These are phyloP conservation scores for Papiliotrema terrestris DNA, from an alignment of 1,284 basidiomycete species.

Conservation along the genomic window DNA sequence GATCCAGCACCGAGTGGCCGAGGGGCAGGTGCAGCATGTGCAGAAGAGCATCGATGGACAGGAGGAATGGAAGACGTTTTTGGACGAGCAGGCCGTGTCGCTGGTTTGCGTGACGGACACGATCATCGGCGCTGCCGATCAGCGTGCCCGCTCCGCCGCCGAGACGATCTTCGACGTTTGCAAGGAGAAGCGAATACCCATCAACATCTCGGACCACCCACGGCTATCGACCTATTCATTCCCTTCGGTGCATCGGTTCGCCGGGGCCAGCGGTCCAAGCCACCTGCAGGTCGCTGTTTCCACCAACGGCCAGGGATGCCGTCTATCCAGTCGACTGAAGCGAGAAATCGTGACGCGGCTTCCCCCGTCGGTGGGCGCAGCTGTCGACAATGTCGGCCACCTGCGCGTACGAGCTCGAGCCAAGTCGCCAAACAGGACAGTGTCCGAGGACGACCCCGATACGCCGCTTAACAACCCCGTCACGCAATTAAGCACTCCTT, in stretches of 20 bases:
- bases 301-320: slow-evolving; percentile 87
- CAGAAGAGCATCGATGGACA: slow-evolving; percentile 47
- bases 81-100: slow-evolving; percentile 41
- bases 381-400: slow-evolving; percentile 71
- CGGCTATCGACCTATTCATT: slow-evolving; percentile 87
- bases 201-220: slow-evolving; percentile 85
- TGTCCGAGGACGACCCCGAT: slow-evolving; percentile 53
- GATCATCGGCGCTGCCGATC: slow-evolving; percentile 44
- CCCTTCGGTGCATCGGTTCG: slow-evolving; percentile 79
- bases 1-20: slow-evolving; percentile 60
- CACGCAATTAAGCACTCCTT: slow-evolving; percentile 53
- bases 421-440: slow-evolving; percentile 10
- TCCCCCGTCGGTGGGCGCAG: slow-evolving; percentile 69
- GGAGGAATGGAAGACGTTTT: slow-evolving; percentile 16
- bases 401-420: slow-evolving; percentile 64
- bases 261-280: slow-evolving; percentile 49
- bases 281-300: slow-evolving; percentile 82
- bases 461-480: slow-evolving; percentile 77
- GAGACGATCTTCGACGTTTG: slow-evolving; percentile 58
- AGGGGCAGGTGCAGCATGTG: slow-evolving; percentile 57
- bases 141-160: slow-evolving; percentile 57
- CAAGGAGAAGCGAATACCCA: slow-evolving; percentile 61
- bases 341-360: slow-evolving; percentile 77
- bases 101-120: slow-evolving; percentile 74
- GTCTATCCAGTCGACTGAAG: slow-evolving; percentile 73